phyloP scores from a whole-genome alignment of 2,329 filamentous ascomycete genomes.

The Metarhizium rileyi region DNA sequence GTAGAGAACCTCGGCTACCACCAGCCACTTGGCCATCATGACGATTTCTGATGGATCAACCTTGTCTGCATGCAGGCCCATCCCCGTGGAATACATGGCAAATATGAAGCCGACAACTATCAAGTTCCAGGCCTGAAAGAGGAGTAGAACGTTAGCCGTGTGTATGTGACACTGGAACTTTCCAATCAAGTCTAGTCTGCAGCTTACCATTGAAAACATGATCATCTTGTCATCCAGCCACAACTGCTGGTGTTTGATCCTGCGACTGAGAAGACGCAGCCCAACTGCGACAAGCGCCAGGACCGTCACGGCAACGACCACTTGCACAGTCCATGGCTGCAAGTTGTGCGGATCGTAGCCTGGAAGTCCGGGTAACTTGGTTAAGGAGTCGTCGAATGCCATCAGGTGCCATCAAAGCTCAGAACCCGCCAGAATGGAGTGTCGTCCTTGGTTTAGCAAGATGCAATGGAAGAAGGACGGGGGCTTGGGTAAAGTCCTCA shows the following conservation, averaged over 20 bases:
- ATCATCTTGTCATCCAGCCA: constrained; percentile 43
- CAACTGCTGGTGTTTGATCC: constrained; percentile 28
- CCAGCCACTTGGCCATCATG: constrained; percentile 35
- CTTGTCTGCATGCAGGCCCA: constrained; percentile 35
- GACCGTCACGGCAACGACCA: constrained; percentile 29
- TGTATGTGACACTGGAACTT: background rate
- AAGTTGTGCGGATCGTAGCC: constrained; percentile 21
- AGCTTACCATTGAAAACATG: constrained; percentile 35
- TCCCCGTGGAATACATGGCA: constrained; percentile 34
- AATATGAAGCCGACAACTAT: constrained; percentile 37
- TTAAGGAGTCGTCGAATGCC: constrained; percentile 3
- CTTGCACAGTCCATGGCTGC: constrained; percentile 31
- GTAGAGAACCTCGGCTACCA: constrained; percentile 38
- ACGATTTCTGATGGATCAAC: constrained; percentile 27
- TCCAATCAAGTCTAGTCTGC: background rate
- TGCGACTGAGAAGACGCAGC: constrained; percentile 30
- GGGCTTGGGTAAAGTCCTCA: background rate
- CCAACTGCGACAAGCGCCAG: constrained; percentile 27
- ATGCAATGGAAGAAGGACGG: background rate
- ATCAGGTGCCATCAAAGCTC: background rate
- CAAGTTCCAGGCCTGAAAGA: constrained; percentile 28
- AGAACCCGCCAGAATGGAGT: background rate
- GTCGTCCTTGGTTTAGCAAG: background rate
- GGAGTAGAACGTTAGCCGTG: background rate
- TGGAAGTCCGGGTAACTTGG: constrained; percentile 12